Conservation (phyloP, 768 basidiomycete genomes). For the Pleurotus salmoneostramineus region DNA sequence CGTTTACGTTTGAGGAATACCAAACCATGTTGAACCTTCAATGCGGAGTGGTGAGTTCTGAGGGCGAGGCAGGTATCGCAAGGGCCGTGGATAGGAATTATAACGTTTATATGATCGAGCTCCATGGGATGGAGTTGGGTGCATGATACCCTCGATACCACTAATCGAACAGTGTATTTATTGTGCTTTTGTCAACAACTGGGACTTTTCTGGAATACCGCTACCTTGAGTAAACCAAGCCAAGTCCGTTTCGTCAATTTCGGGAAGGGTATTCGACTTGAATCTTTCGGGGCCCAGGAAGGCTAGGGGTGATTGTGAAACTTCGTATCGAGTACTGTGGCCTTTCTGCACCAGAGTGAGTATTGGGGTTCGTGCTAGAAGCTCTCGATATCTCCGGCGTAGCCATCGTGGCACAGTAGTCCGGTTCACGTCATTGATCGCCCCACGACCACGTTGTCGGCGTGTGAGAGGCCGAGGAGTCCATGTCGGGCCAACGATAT, state of each 20-base stretch:
- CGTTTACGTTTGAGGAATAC: slow-evolving; percentile 89
- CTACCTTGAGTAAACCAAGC: slow-evolving; percentile 28
- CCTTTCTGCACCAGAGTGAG: slow-evolving; percentile 29
- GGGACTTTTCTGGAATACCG: not conserved
- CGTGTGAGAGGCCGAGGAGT: slow-evolving; percentile 25
- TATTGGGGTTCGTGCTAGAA: slow-evolving; percentile 60
- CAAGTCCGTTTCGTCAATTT: slow-evolving; percentile 24
- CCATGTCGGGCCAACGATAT: slow-evolving; percentile 33
- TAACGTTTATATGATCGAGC: slow-evolving; percentile 85
- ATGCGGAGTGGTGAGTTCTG: slow-evolving; percentile 74
- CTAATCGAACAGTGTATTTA: slow-evolving; percentile 6
- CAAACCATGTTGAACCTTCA: slow-evolving; percentile 87
- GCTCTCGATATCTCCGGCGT: slow-evolving; percentile 50
- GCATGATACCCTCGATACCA: slow-evolving; percentile 24
- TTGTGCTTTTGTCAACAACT: not conserved
- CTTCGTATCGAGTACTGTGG: slow-evolving; percentile 19
- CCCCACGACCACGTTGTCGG: slow-evolving; percentile 21
- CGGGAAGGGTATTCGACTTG: slow-evolving; percentile 20
- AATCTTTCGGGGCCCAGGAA: slow-evolving; percentile 18
- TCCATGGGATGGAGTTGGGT: slow-evolving; percentile 76
- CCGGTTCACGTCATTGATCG: not conserved
- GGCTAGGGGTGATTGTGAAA: slow-evolving; percentile 28
- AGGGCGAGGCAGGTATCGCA: slow-evolving; percentile 42
- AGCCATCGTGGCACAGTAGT: slow-evolving; percentile 39
- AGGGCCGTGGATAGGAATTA: slow-evolving; percentile 69